Base-by-base conservation (phyloP, 2,329 filamentous ascomycete species). In the Fusarium mundagurra region DNA sequence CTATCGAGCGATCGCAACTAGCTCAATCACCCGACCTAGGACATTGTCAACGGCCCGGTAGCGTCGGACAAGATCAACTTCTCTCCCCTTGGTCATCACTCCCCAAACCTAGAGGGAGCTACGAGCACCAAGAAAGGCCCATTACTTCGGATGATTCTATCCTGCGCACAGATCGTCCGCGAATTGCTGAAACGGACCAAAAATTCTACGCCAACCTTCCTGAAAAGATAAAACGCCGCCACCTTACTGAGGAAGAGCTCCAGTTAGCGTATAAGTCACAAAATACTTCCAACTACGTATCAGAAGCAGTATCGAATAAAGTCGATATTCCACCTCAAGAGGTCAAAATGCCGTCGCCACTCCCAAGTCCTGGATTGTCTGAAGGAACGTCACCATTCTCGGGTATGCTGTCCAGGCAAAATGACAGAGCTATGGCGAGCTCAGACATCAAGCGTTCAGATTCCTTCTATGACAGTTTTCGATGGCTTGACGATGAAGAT, bases 221-320 rank as follows among this genome's bases (percentile, higher is more conserved):
- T 27, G 90, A 93, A 71, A 94, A 94, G 82, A 88, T 94, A 72
- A 91, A 90, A 79, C 89, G 90, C 73, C 90, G 89, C 73, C 89
- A 93, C 71, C 92, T 95, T 80, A 92, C 91, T 31, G 86, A 85
- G 55, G 92, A 95, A 81, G 93, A 96, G 82, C 92, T 92, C 48
- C 82, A 91, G 66, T 85, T 92, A 64, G 88, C 88, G 72, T 67
- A 82, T 39, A 54, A 72, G 43, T 41, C 44, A 29, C 68, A 61
- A 31, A 62, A 73, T 71, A 80, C 79, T 60, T 79, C 50, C 70
- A 73, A 8, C 66, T 73, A 57, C 86, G 83, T 70, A 79, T 88
- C 60, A 88, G 80, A 62, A 63, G 55, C 53, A 39, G 27, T 24
- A 51, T 34, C 36, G 31, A 44, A 72, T 78, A 41, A 78, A 73